Base-by-base conservation (phyloP, 2,329 filamentous ascomycete species). In the Microcyclospora pomicola region DNA sequence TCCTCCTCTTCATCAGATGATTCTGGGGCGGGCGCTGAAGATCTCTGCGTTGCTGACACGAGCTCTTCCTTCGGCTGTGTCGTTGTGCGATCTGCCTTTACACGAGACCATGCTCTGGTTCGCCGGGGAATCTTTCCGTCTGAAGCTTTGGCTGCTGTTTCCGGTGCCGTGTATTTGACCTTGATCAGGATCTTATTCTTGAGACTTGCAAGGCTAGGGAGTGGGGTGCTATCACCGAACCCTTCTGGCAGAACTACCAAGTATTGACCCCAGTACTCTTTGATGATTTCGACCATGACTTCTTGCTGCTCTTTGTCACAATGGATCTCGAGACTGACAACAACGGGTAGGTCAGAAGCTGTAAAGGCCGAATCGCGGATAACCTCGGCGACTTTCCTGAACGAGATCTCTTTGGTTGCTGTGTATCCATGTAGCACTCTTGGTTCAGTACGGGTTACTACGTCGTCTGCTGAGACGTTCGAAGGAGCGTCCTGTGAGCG, bases 231-330 rank as follows among this genome's bases (percentile, higher is more conserved):
- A 7, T 65, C 75, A 66, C 54, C 74, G 16, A 50, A 51, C 15
- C 46, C 49, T 12, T 46, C 43, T 7, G 49, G 66, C 62, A 69
- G 29, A 63, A 84, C 77, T 9, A 95, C 67, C 5, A 96, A 67
- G 50, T 81, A 63, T 0, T 73, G 77, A 31, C 71, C 73, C 86
- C 87, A 98, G 46, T 83, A 80, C 48, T 94, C 77, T 47, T 77
- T 77, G 81, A 98, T 95, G 45, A 96, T 93, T 39, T 82, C 73
- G 9, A 94, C 87, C 83, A 96, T 95, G 36, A 82, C 72, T 46
- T 85, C 77, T 59, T 98, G 91, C 59, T 96, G 88, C 37, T 82
- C 75, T 1, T 71, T 65, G 43, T 80, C 75, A 11, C 85, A 80
- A 58, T 96, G 88, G 0, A 96, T 83, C 60, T 98, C 91, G 5